Percentiles rank a stretch among this genome's conserved stretches.
Evolutionary conservation across 805 yeast genomes (phyloP).

Genomic region (Zygosaccharomyces kombuchaensis): DNA sequence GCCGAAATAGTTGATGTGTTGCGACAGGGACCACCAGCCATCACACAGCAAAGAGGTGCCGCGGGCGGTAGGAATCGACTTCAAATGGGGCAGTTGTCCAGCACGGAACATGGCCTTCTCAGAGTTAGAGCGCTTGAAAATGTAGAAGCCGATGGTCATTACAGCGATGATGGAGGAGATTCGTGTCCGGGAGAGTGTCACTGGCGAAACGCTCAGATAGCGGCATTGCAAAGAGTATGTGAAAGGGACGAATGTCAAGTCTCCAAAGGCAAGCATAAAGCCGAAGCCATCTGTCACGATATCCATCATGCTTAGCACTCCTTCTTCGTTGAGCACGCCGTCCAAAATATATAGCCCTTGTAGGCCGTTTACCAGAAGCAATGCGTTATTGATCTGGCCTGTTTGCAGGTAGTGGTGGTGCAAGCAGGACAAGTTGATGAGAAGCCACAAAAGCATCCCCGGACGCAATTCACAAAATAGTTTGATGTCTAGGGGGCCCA

Average conservation of each 20-base stretch:
- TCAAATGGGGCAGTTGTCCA: constrained; percentile 66
- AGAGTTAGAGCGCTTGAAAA: constrained; percentile 78
- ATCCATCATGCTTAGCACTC: constrained; percentile 90
- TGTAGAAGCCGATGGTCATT: constrained; percentile 63
- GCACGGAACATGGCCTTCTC: constrained; percentile 81
- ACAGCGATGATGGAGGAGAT: constrained; percentile 24
- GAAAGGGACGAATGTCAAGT: constrained; percentile 88
- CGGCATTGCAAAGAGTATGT: constrained; percentile 84
- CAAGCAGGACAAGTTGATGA: constrained; percentile 70
- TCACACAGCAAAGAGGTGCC: constrained; percentile 79
- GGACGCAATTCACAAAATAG: constrained; percentile 92
- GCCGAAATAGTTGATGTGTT: constrained; percentile 92
- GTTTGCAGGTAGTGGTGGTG: constrained; percentile 69
- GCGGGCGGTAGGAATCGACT: constrained; percentile 63
- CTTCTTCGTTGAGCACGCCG: constrained; percentile 88
- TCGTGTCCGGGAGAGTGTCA: constrained; percentile 46
- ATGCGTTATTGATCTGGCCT: constrained; percentile 65
- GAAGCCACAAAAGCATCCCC: constrained; percentile 81
- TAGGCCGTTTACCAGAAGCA: constrained; percentile 60
- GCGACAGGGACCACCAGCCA: constrained; percentile 95
- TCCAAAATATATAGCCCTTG: constrained; percentile 85
- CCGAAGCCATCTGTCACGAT: constrained; percentile 96
- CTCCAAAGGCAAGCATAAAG: constrained; percentile 93
- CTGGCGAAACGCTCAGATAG: constrained; percentile 62
- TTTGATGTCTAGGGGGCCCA: constrained; percentile 82